Evolutionary conservation across 2,329 filamentous ascomycete species (phyloP).

Genomic region (Cryphonectria naterciae): DNA sequence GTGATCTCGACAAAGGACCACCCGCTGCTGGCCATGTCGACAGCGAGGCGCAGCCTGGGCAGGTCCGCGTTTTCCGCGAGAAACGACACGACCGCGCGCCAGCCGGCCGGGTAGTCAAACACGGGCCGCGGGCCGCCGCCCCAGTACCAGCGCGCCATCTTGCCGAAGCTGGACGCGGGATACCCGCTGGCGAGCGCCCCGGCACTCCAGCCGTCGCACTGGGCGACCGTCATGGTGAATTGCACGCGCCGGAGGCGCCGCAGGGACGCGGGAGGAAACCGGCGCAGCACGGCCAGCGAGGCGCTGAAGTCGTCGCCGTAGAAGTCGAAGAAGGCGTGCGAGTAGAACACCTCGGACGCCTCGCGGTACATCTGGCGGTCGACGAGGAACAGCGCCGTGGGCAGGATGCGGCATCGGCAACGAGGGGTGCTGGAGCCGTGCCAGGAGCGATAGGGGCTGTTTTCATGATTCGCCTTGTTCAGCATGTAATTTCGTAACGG

Average conservation of each 20-base stretch:
- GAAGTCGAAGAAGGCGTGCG: slow-evolving; percentile 8
- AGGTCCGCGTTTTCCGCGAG: neutral
- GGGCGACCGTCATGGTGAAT: slow-evolving; percentile 14
- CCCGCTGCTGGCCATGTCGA: neutral
- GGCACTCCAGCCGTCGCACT: slow-evolving; percentile 4
- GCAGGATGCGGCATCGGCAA: slow-evolving; percentile 16
- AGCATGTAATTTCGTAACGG: too few species aligned
- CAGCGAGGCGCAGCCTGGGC: neutral
- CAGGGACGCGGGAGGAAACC: neutral
- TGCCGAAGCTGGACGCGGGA: neutral
- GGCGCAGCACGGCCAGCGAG: neutral
- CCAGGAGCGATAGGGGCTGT: too few species aligned
- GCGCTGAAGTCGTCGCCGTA: neutral
- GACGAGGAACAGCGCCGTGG: slow-evolving; percentile 9
- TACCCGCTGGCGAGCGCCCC: slow-evolving; percentile 6
- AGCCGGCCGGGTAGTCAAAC: neutral
- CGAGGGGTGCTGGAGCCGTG: neutral
- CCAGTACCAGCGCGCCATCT: neutral
- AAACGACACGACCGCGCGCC: neutral
- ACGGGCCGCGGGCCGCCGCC: neutral
- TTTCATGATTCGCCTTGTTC: too few species aligned
- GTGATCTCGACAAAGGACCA: neutral
- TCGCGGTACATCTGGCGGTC: neutral
- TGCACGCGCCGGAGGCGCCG: neutral
- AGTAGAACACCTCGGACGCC: slow-evolving; percentile 5